Percentiles rank a stretch among this genome's conserved stretches.
Evolutionary conservation across 108 stramenopile genomes (phyloP).

Genomic region (Aureococcus anophagefferens): DNA sequence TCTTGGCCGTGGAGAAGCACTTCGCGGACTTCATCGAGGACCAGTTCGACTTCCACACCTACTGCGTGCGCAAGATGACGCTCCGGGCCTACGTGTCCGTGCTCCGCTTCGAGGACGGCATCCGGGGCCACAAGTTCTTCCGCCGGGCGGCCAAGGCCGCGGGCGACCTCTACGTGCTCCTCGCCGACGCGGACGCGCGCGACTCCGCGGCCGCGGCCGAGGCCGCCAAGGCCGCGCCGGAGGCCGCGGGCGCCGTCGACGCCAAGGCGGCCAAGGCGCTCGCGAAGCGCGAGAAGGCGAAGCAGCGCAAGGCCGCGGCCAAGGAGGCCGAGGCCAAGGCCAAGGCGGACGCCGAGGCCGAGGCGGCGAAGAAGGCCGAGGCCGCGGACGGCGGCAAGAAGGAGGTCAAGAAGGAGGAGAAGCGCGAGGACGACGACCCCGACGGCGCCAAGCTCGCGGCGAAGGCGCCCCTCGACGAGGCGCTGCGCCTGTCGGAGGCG

Average conservation of each 20-base stretch:
- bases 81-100: conserved; percentile 81
- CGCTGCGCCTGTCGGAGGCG: conserved; percentile 60
- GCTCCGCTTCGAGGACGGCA: conserved; percentile 70
- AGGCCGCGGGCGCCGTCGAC: conserved; percentile 39
- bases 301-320: conserved; percentile 36
- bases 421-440: conserved; percentile 62
- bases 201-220: conserved; percentile 52
- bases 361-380: conserved; percentile 40
- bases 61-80: conserved; percentile 91
- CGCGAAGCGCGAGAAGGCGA: conserved; percentile 66
- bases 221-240: conserved; percentile 35
- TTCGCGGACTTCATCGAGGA: conserved; percentile 93
- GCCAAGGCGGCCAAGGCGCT: conserved; percentile 71
- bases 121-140: conserved; percentile 70
- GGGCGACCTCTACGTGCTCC: conserved; percentile 57
- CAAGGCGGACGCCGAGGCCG: conserved; percentile 28
- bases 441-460: conserved; percentile 66
- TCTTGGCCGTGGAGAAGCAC: conserved; percentile 70
- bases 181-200: conserved; percentile 48
- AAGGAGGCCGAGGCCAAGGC: conserved; percentile 46
- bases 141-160: conserved; percentile 63
- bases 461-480: conserved; percentile 66
- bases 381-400: conserved; percentile 19
- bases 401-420: conserved; percentile 8
- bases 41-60: conserved; percentile 97